Evolutionary conservation across 2,329 filamentous ascomycete species (phyloP), one percentile per base, ranked within the genome.

Genomic region (Alternaria tenuissima): DNA sequence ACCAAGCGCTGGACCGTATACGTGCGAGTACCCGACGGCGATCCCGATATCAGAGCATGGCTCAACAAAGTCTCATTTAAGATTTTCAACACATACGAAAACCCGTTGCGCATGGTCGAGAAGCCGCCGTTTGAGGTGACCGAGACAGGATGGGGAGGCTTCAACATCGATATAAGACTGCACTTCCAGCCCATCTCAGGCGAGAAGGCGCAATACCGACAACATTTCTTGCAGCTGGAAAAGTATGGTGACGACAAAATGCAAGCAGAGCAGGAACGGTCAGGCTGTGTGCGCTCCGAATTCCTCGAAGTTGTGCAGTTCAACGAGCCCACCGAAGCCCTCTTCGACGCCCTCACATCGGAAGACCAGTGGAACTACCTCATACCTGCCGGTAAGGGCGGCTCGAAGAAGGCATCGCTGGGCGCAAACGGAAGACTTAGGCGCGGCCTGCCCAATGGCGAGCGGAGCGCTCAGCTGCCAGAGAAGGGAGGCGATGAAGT

Each of bases 81-180:
- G 80, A 88, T 99, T 16, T 94, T 97, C 84, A 94, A 98, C 79
- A 97, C 94, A 9, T 98, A 97, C 77, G 89, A 93, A 28, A 96
- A 97, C 79, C 91, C 91, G 58, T 86, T 95, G 22, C 91, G 95
- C 69, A 96, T 73, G 32, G 75, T 73, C 65, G 94, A 97, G 73
- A 87, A 88, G 62, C 87, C 91, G 74, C 93, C 84, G 11, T 99
- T 97, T 73, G 84, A 92, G 73, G 91, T 98, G 62, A 87, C 88
- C 64, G 95, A 98, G 80, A 98, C 95, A 0, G 95, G 95, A 49
- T 99, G 96, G 92, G 95, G 95, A 73, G 95, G 97, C 81, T 99
- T 99, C 82, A 93, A 95, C 78, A 96, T 99, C 73, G 92, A 94
- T 64, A 91, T 99, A 76, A 93, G 97, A 76, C 86, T 99, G 44